Percentiles rank a stretch among this genome's conserved stretches.
Evolutionary conservation across 768 basidiomycete genomes (phyloP).

Genomic region (Crassisporium funariophilum): DNA sequence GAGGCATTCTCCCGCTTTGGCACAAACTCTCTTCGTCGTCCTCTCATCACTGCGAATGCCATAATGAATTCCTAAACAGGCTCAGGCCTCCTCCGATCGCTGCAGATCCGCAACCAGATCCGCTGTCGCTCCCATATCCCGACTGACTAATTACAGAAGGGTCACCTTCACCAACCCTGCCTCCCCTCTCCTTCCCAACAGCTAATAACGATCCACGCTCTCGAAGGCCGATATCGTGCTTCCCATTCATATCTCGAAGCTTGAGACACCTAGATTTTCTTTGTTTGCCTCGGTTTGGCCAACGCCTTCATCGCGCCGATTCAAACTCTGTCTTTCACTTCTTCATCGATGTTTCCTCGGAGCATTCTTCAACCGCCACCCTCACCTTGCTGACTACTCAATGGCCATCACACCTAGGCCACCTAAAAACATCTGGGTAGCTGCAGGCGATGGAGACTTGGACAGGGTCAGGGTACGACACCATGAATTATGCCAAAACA

Average conservation of each 20-base stretch:
- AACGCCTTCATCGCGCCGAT: no score
- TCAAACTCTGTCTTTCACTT: constrained; percentile 2
- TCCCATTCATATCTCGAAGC: no score
- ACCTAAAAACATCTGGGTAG: constrained; percentile 86
- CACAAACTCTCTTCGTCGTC: not conserved
- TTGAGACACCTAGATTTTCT: no score
- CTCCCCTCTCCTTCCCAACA: no score
- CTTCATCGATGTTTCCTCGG: constrained; percentile 13
- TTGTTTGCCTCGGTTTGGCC: constrained; percentile 27
- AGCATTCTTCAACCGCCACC: constrained; percentile 10
- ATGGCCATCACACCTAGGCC: constrained; percentile 20
- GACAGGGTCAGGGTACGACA: constrained; percentile 64
- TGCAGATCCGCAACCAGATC: constrained; percentile 33
- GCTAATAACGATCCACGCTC: no score
- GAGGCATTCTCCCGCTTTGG: no score
- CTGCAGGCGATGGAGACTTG: constrained; percentile 88
- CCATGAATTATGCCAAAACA: constrained; percentile 7
- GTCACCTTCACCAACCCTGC: constrained; percentile 7
- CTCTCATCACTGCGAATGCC: no score
- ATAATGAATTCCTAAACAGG: constrained; percentile 28
- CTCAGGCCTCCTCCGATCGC: constrained; percentile 16
- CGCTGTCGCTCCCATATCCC: constrained; percentile 13
- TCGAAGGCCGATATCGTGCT: no score
- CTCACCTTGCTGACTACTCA: constrained; percentile 3
- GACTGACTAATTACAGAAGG: no score